phyloP scores from a whole-genome alignment of 805 yeast species.

The Wickerhamomyces ciferrii region DNA sequence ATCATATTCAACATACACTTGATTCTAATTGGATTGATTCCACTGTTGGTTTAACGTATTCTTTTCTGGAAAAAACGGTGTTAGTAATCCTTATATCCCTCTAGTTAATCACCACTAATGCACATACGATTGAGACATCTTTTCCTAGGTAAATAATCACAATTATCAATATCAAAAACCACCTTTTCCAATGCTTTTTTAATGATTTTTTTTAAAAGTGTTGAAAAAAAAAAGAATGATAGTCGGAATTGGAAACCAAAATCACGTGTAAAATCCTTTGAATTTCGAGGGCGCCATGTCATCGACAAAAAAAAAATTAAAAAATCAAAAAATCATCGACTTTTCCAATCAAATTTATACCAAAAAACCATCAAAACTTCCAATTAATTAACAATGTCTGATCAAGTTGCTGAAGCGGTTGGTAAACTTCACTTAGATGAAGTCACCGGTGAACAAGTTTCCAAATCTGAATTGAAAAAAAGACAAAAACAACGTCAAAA shows the following conservation, averaged over 20 bases:
- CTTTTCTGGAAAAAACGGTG: not conserved
- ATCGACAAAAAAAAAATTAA: too few species aligned
- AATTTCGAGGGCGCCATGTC: not conserved
- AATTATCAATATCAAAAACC: not conserved
- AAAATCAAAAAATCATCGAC: not conserved
- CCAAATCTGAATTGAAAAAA: slow-evolving; percentile 93
- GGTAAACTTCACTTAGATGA: slow-evolving; percentile 83
- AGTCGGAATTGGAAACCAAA: not conserved
- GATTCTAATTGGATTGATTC: slow-evolving; percentile 16
- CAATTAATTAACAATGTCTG: slow-evolving; percentile 9
- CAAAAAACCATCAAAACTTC: too few species aligned
- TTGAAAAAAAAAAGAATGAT: not conserved
- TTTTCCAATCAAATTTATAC: not conserved
- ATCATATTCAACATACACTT: slow-evolving; percentile 4
- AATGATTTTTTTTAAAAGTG: too few species aligned
- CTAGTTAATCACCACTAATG: too few species aligned
- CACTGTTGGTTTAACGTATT: slow-evolving; percentile 5
- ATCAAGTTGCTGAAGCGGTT: slow-evolving; percentile 64
- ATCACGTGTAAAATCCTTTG: too few species aligned
- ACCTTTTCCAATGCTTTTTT: not conserved
- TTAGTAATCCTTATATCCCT: not conserved
- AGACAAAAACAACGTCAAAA: slow-evolving; percentile 85
- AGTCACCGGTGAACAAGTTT: slow-evolving; percentile 93
- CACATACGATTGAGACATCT: not conserved
- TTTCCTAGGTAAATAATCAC: not conserved